Conservation (phyloP, 1,284 basidiomycete genomes). For the Pterulicium gracile region DNA sequence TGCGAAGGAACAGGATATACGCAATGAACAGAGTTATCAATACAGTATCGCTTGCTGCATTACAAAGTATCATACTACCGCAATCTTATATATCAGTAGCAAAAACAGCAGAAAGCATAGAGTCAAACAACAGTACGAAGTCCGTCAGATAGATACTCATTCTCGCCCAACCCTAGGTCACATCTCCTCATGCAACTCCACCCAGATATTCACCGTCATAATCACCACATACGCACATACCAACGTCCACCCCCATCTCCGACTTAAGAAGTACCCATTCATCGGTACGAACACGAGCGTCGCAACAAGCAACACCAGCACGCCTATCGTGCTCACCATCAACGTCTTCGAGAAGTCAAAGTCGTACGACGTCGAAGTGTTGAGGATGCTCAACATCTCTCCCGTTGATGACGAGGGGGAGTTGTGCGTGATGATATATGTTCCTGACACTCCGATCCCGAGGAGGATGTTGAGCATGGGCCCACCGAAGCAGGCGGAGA, state of each 20-base stretch:
- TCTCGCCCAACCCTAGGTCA: too few species aligned
- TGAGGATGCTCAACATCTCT: background rate
- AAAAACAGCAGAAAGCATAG: too few species aligned
- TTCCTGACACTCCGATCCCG: constrained; percentile 74
- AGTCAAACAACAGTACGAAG: too few species aligned
- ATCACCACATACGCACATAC: constrained; percentile 1
- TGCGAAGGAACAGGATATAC: too few species aligned
- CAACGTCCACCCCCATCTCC: constrained; percentile 1
- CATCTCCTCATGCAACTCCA: background rate
- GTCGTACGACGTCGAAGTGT: background rate
- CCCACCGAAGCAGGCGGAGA: constrained; percentile 89
- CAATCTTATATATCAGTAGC: too few species aligned
- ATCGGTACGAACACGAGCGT: constrained; percentile 1
- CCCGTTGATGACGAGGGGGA: constrained; percentile 11
- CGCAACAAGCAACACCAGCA: background rate
- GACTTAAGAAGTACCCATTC: constrained; percentile 2
- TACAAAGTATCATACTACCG: too few species aligned
- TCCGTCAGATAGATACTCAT: too few species aligned
- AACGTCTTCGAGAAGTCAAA: constrained; percentile 1
- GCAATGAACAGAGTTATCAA: too few species aligned
- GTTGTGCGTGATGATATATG: constrained; percentile 57
- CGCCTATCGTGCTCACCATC: background rate
- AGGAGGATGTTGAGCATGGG: constrained; percentile 97
- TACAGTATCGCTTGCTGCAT: too few species aligned
- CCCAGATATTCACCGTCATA: constrained; percentile 1